Evolutionary conservation across 768 basidiomycete species (phyloP), one percentile per base, ranked within the genome.

Genomic region (Hydnomerulius pinastri): DNA sequence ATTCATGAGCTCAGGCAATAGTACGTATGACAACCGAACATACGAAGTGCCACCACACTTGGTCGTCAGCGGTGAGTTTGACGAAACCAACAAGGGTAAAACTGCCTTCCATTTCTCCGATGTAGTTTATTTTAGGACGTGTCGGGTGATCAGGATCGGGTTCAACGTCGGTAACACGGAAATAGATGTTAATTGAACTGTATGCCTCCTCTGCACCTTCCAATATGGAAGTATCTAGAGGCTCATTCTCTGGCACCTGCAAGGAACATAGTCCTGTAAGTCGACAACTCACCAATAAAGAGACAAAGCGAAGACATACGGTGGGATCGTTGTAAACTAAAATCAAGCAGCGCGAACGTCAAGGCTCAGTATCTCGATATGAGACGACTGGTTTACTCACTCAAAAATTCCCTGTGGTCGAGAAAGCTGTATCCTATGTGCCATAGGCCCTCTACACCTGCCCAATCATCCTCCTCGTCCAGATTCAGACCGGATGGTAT

Each of bases 1-100:
- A 33, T 13, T 32, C 11, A 11, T n/a, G n/a, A 24, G 8, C 18
- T 18, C 9, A 17, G 23, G 1, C 23, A 48, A 30, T 69, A 3
- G n/a, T n/a, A 15, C 7, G 3, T 1, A 12, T 27, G 30, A 50
- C 15, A 25, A 23, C 11, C 3, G 17, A 30, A 48, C 84, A 59
- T 62, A 87, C 86, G 64, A 82, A 84, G 64, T 80, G 77, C 83
- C 83, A 85, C 45, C 78, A 75, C 8, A 86, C 65, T 39, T 83
- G 74, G 44, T 77, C 69, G 47, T 88, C 84, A 0, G 74, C 70
- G 0, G 81, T 81, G 63, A 87, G 73, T 55, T 73, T 71, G 13
- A 86, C 78, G 21, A 62, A 70, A 3, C 87, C 86, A 5, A 67
- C 63, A 63, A 88, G 75, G 2, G 72, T 73, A 21, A 78, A 76